Conservation (phyloP, 208 protist species). For the Giardia muris region DNA sequence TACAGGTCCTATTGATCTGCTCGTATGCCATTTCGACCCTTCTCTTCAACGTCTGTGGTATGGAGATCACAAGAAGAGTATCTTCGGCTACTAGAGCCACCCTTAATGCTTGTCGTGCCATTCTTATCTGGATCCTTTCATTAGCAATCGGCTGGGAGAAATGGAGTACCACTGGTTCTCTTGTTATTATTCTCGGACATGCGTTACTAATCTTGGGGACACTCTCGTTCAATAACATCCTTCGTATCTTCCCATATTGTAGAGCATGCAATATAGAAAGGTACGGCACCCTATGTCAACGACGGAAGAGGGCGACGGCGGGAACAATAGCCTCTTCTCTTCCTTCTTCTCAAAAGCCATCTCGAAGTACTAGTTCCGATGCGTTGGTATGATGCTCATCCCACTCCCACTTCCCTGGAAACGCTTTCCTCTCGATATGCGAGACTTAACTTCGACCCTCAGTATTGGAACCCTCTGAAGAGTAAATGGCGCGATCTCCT, state of each 20-base stretch:
- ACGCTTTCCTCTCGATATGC: too few species aligned
- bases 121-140: not conserved
- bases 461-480: too few species aligned
- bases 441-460: too few species aligned
- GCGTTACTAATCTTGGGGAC: not conserved
- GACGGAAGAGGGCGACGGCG: too few species aligned
- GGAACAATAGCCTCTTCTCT: too few species aligned
- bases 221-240: not conserved
- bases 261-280: not conserved
- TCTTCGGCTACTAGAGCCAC: constrained; percentile 12
- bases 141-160: constrained; percentile 11
- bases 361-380: too few species aligned
- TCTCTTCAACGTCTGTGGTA: constrained; percentile 10
- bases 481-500: not conserved
- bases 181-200: not conserved
- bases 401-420: too few species aligned
- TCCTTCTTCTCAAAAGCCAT: too few species aligned
- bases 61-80: not conserved
- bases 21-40: not conserved
- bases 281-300: too few species aligned
- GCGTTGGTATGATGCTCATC: too few species aligned
- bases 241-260: not conserved
- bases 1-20: not conserved
- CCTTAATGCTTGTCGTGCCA: not conserved
- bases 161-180: not conserved